Evolutionary conservation across 441 rosid species (phyloP).

Genomic region (Brassica hybrid): DNA sequence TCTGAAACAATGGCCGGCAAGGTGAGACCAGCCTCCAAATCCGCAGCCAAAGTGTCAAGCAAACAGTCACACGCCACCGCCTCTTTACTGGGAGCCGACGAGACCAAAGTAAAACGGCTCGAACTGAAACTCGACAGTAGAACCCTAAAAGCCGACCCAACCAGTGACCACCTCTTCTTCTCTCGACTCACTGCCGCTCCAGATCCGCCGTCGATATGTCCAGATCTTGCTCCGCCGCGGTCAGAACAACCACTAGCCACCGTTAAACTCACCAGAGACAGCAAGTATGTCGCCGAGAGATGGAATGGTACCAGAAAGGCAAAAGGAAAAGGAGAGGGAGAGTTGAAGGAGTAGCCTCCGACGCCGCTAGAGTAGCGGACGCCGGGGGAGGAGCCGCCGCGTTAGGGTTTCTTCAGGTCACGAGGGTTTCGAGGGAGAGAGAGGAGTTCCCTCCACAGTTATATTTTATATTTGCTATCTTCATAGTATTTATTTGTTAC

Average conservation of each 20-base stretch:
- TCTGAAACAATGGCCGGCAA: neutral
- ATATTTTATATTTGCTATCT: neutral
- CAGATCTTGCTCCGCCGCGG: neutral
- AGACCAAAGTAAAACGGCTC: neutral
- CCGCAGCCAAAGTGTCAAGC: neutral
- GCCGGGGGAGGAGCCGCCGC: neutral
- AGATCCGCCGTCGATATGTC: neutral
- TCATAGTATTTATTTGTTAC: neutral
- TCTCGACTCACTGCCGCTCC: neutral
- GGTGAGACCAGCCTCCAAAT: neutral
- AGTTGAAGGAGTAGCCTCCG: neutral
- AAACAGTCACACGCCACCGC: neutral
- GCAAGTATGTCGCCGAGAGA: too few relatives aligned
- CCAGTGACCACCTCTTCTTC: neutral
- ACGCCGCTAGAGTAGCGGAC: neutral
- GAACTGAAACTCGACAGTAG: neutral
- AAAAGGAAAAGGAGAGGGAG: neutral
- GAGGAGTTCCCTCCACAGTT: too few relatives aligned
- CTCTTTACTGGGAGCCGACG: neutral
- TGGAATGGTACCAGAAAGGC: neutral
- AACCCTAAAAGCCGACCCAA: neutral
- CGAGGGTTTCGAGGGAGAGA: too few relatives aligned
- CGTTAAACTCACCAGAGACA: too few relatives aligned
- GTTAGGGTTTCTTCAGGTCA: too few relatives aligned
- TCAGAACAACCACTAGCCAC: too few relatives aligned